Evolutionary conservation across 495 filamentous ascomycete genomes (phyloP).

Genomic region (Cairneyella variabilis): DNA sequence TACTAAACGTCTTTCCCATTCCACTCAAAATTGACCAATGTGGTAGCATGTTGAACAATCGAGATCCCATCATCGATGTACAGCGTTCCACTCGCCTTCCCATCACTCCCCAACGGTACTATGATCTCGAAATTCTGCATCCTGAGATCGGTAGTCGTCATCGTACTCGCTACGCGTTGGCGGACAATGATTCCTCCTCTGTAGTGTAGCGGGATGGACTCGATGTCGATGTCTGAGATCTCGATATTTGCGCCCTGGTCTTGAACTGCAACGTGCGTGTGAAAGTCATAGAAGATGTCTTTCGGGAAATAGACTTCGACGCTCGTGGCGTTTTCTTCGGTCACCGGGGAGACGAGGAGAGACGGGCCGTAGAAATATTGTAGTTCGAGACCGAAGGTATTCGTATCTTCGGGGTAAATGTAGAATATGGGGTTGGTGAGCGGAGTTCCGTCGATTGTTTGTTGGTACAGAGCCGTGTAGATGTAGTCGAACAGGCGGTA

Average conservation of each 20-base stretch:
- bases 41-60: slow-evolving; percentile 43
- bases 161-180: slow-evolving; percentile 72
- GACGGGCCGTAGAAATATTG: slow-evolving; percentile 86
- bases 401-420: slow-evolving; percentile 77
- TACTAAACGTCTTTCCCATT: slow-evolving; percentile 40
- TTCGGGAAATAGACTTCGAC: slow-evolving; percentile 81
- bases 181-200: slow-evolving; percentile 86
- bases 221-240: slow-evolving; percentile 64
- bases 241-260: slow-evolving; percentile 70
- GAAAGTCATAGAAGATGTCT: slow-evolving; percentile 89
- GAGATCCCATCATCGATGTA: slow-evolving; percentile 86
- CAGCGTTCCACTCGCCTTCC: slow-evolving; percentile 71
- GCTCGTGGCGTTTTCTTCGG: slow-evolving; percentile 62
- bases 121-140: slow-evolving; percentile 89
- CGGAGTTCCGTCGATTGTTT: slow-evolving; percentile 74
- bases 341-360: slow-evolving; percentile 80
- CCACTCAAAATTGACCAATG: slow-evolving; percentile 52
- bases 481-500: slow-evolving; percentile 88
- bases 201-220: slow-evolving; percentile 83
- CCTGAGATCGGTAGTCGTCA: slow-evolving; percentile 82
- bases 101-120: slow-evolving; percentile 62
- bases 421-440: slow-evolving; percentile 89
- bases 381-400: slow-evolving; percentile 80
- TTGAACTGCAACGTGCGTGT: slow-evolving; percentile 69
- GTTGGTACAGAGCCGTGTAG: slow-evolving; percentile 94